Conservation (phyloP, 371 early-diverging fungal species). For the Nematocida ausubeli region DNA sequence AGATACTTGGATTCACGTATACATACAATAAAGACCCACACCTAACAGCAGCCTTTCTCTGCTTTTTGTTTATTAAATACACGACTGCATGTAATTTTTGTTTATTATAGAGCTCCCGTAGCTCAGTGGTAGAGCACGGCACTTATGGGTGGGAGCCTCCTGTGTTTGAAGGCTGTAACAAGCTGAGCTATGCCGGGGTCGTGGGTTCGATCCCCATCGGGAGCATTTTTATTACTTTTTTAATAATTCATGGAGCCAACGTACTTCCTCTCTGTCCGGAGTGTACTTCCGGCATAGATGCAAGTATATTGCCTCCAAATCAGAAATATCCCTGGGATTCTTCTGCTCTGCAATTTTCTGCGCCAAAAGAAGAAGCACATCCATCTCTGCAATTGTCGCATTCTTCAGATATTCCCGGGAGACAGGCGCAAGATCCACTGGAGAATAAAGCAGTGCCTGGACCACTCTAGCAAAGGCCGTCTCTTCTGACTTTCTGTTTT, state of each 20-base stretch:
- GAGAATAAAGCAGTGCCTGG: slow-evolving; percentile 21
- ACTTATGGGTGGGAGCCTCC: slow-evolving; percentile 57
- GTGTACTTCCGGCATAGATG: slow-evolving; percentile 32
- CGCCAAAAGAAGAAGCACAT: not conserved
- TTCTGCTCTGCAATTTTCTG: not conserved
- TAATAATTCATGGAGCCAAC: slow-evolving; percentile 8
- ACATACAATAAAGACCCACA: no score
- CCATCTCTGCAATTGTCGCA: slow-evolving; percentile 8
- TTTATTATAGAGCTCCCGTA: slow-evolving; percentile 52
- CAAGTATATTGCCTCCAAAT: slow-evolving; percentile 26
- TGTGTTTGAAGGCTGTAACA: slow-evolving; percentile 51
- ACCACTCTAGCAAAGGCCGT: slow-evolving; percentile 3
- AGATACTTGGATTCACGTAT: no score
- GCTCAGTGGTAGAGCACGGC: slow-evolving; percentile 62
- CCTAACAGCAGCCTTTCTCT: no score
- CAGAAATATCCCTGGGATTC: slow-evolving; percentile 10
- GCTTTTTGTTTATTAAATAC: not conserved
- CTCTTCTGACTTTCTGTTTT: slow-evolving; percentile 35
- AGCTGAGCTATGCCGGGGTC: slow-evolving; percentile 61
- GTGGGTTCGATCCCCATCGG: slow-evolving; percentile 61
- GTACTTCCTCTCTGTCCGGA: not conserved
- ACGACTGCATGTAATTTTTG: not conserved
- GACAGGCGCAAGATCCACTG: not conserved
- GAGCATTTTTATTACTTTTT: slow-evolving; percentile 56
- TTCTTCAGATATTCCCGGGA: slow-evolving; percentile 22